Conservation (phyloP, 2,329 filamentous ascomycete genomes). For the Thelonectria discophora region DNA sequence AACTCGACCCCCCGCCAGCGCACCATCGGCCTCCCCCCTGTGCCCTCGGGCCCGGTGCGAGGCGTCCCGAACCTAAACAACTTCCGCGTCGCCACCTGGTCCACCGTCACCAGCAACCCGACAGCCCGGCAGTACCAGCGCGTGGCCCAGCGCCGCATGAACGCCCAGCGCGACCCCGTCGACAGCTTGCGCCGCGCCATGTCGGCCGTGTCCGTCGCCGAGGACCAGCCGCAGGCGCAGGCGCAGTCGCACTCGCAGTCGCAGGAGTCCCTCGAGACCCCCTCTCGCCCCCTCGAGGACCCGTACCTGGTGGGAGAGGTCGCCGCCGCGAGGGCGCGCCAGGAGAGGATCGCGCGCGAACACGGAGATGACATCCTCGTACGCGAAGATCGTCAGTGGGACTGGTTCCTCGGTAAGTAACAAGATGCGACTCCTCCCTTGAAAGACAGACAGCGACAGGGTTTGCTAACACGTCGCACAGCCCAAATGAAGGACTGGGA, state of each 20-base stretch:
- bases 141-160: slow-evolving; percentile 69
- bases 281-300: slow-evolving; percentile 67
- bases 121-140: slow-evolving; percentile 69
- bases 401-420: slow-evolving; percentile 65
- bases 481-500: slow-evolving; percentile 62
- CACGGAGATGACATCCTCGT: slow-evolving; percentile 63
- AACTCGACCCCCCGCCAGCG: slow-evolving; percentile 44
- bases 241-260: not conserved
- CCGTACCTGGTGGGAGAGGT: slow-evolving; percentile 73
- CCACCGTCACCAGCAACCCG: slow-evolving; percentile 63
- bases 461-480: slow-evolving; percentile 40
- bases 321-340: slow-evolving; percentile 65
- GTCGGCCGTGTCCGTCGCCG: slow-evolving; percentile 26
- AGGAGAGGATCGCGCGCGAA: slow-evolving; percentile 66
- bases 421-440: not conserved
- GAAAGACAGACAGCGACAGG: no score
- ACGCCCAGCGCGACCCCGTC: slow-evolving; percentile 51
- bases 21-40: slow-evolving; percentile 59
- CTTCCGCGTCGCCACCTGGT: slow-evolving; percentile 69
- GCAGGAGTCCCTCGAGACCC: slow-evolving; percentile 25
- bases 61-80: slow-evolving; percentile 56
- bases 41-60: slow-evolving; percentile 53
- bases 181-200: slow-evolving; percentile 40
- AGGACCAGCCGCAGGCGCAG: slow-evolving; percentile 23
- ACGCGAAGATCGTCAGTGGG: slow-evolving; percentile 67